Conservation (phyloP, 805 yeast species). For the Lipomyces mesembrius region DNA sequence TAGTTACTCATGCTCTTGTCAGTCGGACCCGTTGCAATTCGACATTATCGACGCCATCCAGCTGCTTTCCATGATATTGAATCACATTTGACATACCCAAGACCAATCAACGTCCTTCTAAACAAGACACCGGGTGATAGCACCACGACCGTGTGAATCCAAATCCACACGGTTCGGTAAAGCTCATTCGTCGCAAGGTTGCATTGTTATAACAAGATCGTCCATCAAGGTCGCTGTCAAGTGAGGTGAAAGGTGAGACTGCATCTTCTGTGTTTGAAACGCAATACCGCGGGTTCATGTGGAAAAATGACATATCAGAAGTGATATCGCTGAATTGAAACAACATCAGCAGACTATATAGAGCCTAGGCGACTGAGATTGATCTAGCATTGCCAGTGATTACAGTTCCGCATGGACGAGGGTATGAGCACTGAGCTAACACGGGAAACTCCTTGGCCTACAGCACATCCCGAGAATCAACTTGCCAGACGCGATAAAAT, state of each 20-base stretch:
- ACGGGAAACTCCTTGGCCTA: background rate
- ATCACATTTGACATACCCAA: background rate
- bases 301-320: background rate
- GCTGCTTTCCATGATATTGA: no score
- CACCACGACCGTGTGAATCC: background rate
- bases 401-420: background rate
- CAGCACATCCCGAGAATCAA: no score
- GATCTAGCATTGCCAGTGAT: background rate
- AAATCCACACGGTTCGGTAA: background rate
- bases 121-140: background rate
- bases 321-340: background rate
- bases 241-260: background rate
- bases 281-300: background rate
- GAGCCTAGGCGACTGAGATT: background rate
- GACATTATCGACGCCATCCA: no score
- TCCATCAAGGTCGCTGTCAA: background rate
- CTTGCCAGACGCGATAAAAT: no score
- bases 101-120: background rate
- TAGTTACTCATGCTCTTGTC: background rate
- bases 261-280: no score
- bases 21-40: background rate
- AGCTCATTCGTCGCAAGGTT: background rate
- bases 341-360: background rate
- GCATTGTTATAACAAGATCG: no score
- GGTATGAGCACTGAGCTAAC: background rate